phyloP scores from a whole-genome alignment of 73 alveolate genomes.

The Symbiodinium pilosum region DNA sequence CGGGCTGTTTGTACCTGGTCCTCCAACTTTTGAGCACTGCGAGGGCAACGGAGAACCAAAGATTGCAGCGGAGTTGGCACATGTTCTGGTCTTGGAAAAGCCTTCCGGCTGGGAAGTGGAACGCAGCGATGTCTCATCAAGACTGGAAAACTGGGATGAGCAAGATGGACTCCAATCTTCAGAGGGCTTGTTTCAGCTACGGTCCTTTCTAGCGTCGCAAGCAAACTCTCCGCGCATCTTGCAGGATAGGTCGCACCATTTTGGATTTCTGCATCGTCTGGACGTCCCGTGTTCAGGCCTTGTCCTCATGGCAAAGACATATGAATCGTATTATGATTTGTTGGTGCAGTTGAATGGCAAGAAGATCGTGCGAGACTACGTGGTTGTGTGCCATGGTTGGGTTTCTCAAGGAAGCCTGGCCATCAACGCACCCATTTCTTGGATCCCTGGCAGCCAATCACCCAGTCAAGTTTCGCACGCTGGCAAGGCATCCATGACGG shows the following conservation, averaged over 20 bases:
- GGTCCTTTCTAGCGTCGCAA: not conserved
- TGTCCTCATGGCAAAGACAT: constrained; percentile 17
- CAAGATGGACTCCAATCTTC: too few species aligned
- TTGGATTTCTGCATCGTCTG: constrained; percentile 73
- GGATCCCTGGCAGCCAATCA: not conserved
- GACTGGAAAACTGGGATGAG: too few species aligned
- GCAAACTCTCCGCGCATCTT: not conserved
- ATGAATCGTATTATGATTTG: constrained; percentile 21
- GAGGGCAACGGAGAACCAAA: not conserved
- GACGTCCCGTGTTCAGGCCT: constrained; percentile 69
- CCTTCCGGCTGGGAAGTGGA: constrained; percentile 91
- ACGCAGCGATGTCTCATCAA: not conserved
- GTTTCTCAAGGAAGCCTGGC: not conserved
- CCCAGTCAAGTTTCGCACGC: constrained; percentile 27
- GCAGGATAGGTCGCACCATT: not conserved
- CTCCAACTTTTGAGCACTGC: not conserved
- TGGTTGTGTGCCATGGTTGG: constrained; percentile 73
- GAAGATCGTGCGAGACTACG: constrained; percentile 9
- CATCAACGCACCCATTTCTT: not conserved
- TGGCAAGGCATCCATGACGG: constrained; percentile 11
- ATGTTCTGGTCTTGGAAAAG: not conserved
- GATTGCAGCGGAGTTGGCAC: not conserved
- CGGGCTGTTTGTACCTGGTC: not conserved
- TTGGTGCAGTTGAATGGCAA: constrained; percentile 26
- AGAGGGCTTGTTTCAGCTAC: not conserved